Conservation (phyloP, 2,329 filamentous ascomycete genomes). For the Talaromyces amestolkiae region DNA sequence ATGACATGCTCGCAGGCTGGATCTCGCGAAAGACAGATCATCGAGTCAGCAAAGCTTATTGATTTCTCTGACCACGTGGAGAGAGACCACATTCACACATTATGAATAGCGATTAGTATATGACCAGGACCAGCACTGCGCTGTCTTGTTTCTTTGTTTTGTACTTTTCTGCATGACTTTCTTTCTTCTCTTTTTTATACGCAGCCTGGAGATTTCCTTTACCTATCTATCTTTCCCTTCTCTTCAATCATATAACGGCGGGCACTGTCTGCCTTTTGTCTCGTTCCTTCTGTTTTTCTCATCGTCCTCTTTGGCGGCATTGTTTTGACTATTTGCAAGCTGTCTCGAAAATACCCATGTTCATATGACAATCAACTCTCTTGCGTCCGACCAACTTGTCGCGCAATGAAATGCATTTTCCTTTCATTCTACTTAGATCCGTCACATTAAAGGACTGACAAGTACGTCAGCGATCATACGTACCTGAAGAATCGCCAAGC, state of each 20-base stretch:
- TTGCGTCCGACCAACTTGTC: not conserved
- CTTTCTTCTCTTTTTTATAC: not conserved
- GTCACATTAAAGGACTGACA: not conserved
- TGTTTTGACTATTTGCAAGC: constrained; percentile 3
- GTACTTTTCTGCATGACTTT: constrained; percentile 3
- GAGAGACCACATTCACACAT: not conserved
- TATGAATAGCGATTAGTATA: constrained; percentile 13
- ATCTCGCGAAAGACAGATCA: constrained; percentile 50
- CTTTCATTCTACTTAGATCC: not conserved
- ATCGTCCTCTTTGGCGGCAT: constrained; percentile 27
- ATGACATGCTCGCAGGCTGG: constrained; percentile 82
- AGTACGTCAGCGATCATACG: not conserved
- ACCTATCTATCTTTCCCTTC: constrained; percentile 19
- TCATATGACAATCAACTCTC: constrained; percentile 11
- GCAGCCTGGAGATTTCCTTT: constrained; percentile 8
- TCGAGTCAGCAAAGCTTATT: constrained; percentile 23
- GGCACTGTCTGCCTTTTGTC: constrained; percentile 19
- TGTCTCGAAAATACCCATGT: constrained; percentile 20
- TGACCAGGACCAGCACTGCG: not conserved
- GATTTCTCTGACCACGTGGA: not conserved
- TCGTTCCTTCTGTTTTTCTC: constrained; percentile 7
- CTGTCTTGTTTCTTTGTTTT: constrained; percentile 15
- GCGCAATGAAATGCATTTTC: not conserved
- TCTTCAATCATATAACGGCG: constrained; percentile 13
- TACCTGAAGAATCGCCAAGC: not conserved